These are phyloP conservation scores for Thermoascus crustaceus DNA, from an alignment of 2,329 filamentous ascomycete species.

Conservation along the genomic window DNA sequence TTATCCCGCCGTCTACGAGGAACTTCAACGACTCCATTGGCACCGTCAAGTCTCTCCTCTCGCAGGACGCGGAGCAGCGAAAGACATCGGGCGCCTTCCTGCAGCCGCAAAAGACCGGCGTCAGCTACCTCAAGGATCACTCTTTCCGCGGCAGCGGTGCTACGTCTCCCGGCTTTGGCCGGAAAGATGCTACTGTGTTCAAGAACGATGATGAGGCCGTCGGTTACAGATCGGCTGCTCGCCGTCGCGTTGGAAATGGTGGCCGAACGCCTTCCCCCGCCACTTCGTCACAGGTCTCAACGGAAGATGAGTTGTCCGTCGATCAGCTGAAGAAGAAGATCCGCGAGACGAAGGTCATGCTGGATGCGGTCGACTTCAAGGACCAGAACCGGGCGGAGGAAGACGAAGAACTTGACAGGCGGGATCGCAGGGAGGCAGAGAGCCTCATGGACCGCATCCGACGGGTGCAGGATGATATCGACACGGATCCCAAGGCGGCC, in stretches of 20 bases:
- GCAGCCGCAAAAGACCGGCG: slow-evolving; percentile 91
- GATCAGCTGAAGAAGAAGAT: slow-evolving; percentile 91
- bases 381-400: slow-evolving; percentile 86
- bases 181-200: slow-evolving; percentile 94
- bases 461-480: slow-evolving; percentile 88
- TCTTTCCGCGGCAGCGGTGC: slow-evolving; percentile 71
- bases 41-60: slow-evolving; percentile 80
- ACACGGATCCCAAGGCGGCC: slow-evolving; percentile 72
- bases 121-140: slow-evolving; percentile 93
- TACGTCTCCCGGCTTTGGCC: slow-evolving; percentile 49
- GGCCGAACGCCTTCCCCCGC: slow-evolving; percentile 70
- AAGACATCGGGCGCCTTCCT: slow-evolving; percentile 85
- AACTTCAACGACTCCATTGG: slow-evolving; percentile 91
- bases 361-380: slow-evolving; percentile 93
- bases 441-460: slow-evolving; percentile 89
- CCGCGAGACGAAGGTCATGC: slow-evolving; percentile 82
- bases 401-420: slow-evolving; percentile 82
- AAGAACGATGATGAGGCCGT: slow-evolving; percentile 92
- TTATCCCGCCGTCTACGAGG: slow-evolving; percentile 87
- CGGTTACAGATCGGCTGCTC: slow-evolving; percentile 88
- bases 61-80: slow-evolving; percentile 78
- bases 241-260: slow-evolving; percentile 67
- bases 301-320: slow-evolving; percentile 65
- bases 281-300: slow-evolving; percentile 57
- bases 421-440: slow-evolving; percentile 85